Percentiles rank a stretch among this genome's conserved stretches.
Conservation (phyloP, 2,329 filamentous ascomycete species). For the Colletotrichum filicis region DNA sequence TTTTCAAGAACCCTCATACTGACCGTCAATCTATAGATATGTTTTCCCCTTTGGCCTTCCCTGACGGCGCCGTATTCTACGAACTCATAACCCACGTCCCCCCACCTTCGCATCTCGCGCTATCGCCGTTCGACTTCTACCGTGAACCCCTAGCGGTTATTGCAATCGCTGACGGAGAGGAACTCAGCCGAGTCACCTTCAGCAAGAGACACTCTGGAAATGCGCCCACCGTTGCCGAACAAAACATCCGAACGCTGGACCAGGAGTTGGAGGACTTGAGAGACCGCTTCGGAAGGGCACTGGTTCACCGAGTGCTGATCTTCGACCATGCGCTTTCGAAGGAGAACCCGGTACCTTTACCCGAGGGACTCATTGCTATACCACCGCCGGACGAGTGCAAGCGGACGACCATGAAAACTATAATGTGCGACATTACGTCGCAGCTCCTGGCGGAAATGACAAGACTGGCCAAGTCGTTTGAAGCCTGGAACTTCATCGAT, state of each 20-base stretch:
- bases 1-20: neutral
- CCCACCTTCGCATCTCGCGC: slow-evolving; percentile 79
- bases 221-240: slow-evolving; percentile 62
- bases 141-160: slow-evolving; percentile 86
- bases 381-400: slow-evolving; percentile 76
- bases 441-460: slow-evolving; percentile 81
- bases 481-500: slow-evolving; percentile 79
- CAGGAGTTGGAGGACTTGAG: slow-evolving; percentile 78
- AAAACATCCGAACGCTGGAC: slow-evolving; percentile 68
- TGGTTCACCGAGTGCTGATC: slow-evolving; percentile 82
- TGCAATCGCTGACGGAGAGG: slow-evolving; percentile 83
- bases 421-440: slow-evolving; percentile 83
- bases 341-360: slow-evolving; percentile 63
- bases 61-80: slow-evolving; percentile 87
- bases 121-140: slow-evolving; percentile 91
- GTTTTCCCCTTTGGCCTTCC: slow-evolving; percentile 92
- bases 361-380: slow-evolving; percentile 77
- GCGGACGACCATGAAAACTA: slow-evolving; percentile 82
- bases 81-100: slow-evolving; percentile 85
- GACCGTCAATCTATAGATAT: slow-evolving; percentile 69
- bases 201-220: slow-evolving; percentile 65
- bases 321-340: slow-evolving; percentile 75
- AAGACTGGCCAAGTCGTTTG: slow-evolving; percentile 76
- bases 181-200: slow-evolving; percentile 67
- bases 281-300: slow-evolving; percentile 78